phyloP scores from a whole-genome alignment of 169 alveolate genomes.

The Prorocentrum cordatum region DNA sequence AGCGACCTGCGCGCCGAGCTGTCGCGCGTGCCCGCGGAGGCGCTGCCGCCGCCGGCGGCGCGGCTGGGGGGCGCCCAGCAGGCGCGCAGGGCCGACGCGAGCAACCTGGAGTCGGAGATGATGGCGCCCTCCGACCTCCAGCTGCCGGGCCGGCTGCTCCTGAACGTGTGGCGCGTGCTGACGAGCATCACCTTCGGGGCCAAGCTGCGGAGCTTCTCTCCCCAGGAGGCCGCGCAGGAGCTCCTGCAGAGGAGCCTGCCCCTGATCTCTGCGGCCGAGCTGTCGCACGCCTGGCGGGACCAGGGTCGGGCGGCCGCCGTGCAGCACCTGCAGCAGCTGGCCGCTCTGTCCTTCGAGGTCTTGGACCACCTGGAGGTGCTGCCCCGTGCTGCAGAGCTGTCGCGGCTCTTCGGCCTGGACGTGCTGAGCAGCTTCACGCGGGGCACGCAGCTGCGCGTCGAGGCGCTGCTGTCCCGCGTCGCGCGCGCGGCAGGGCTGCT shows the following conservation, averaged over 20 bases:
- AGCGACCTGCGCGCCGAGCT: neutral
- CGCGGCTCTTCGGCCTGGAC: conserved; percentile 61
- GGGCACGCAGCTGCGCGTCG: conserved; percentile 21
- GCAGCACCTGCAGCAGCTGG: neutral
- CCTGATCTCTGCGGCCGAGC: neutral
- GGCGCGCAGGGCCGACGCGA: neutral
- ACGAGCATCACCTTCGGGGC: conserved; percentile 53
- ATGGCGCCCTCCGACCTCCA: conserved; percentile 51
- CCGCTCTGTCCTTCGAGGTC: neutral
- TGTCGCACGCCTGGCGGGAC: neutral
- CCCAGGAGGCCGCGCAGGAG: neutral
- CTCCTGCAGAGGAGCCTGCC: neutral
- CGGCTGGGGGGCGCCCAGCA: neutral
- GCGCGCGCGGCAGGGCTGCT: conserved; percentile 42
- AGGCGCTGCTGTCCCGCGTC: neutral
- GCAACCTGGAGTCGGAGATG: conserved; percentile 17
- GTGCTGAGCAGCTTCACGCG: conserved; percentile 59
- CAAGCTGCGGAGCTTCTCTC: conserved; percentile 34
- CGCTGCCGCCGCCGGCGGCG: neutral
- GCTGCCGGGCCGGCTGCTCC: conserved; percentile 35
- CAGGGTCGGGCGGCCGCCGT: neutral
- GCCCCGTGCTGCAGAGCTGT: conserved; percentile 41
- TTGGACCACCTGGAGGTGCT: conserved; percentile 15
- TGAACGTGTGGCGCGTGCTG: conserved; percentile 49
- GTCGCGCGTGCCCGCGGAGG: neutral